Evolutionary conservation across 768 basidiomycete species (phyloP).

Genomic region (Tremella fuciformis): DNA sequence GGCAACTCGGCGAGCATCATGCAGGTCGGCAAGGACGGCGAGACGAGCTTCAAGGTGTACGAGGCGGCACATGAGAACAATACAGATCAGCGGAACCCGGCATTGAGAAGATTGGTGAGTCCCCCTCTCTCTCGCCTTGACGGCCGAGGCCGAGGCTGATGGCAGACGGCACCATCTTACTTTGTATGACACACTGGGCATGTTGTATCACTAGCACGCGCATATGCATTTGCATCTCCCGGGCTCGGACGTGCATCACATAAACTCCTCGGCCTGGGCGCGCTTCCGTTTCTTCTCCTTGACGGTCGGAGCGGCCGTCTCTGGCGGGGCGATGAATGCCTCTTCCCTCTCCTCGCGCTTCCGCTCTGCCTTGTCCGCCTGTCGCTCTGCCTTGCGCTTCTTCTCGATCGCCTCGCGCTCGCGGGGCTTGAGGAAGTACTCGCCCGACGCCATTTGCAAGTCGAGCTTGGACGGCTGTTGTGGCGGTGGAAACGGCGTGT

Average conservation of each 20-base stretch:
- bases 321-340: constrained; percentile 82
- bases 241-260: background rate
- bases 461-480: constrained; percentile 94
- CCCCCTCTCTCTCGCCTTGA: background rate
- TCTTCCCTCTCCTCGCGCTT: constrained; percentile 77
- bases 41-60: constrained; percentile 73
- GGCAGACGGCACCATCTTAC: constrained; percentile 36
- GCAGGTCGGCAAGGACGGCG: constrained; percentile 65
- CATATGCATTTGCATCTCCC: constrained; percentile 9
- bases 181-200: constrained; percentile 31
- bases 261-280: constrained; percentile 51
- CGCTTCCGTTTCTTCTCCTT: constrained; percentile 65
- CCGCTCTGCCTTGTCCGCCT: constrained; percentile 70
- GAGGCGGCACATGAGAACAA: constrained; percentile 87
- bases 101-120: constrained; percentile 67
- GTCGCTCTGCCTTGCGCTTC: constrained; percentile 72
- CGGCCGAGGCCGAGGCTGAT: background rate
- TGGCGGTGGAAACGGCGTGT: constrained; percentile 98
- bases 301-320: constrained; percentile 68
- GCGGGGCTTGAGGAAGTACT: constrained; percentile 91
- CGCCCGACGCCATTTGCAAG: constrained; percentile 89
- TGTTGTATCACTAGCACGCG: constrained; percentile 10
- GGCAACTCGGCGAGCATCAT: constrained; percentile 90
- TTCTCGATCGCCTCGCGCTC: constrained; percentile 78
- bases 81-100: constrained; percentile 72